Evolutionary conservation across 768 basidiomycete species (phyloP).

Genomic region (Filobasidium wieringae): DNA sequence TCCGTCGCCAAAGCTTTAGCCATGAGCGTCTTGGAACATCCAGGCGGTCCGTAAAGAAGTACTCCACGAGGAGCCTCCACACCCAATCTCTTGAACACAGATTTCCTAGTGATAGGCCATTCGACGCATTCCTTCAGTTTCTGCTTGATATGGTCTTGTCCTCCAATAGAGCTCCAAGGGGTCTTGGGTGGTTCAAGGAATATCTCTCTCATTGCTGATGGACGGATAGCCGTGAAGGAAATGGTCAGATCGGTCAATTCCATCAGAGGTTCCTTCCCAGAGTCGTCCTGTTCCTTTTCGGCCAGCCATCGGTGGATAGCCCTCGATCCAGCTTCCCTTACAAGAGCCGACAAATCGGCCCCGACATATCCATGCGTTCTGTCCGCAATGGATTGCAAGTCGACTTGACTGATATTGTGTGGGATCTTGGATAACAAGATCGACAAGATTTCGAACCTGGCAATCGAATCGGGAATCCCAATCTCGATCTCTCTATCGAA

Average conservation of each 20-base stretch:
- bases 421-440: slow-evolving; percentile 74
- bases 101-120: slow-evolving; percentile 82
- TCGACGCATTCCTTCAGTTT: slow-evolving; percentile 84
- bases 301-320: slow-evolving; percentile 76
- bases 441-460: slow-evolving; percentile 72
- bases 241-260: slow-evolving; percentile 53
- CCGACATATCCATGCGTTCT: slow-evolving; percentile 90
- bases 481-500: slow-evolving; percentile 96
- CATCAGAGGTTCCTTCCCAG: slow-evolving; percentile 34
- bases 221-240: slow-evolving; percentile 67
- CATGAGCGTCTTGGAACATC: slow-evolving; percentile 91
- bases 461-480: slow-evolving; percentile 77
- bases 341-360: slow-evolving; percentile 81
- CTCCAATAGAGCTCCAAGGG: slow-evolving; percentile 78
- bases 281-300: slow-evolving; percentile 2
- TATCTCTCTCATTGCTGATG: slow-evolving; percentile 87
- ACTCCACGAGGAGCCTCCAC: slow-evolving; percentile 81
- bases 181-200: slow-evolving; percentile 77
- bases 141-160: slow-evolving; percentile 66
- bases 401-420: slow-evolving; percentile 51
- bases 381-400: slow-evolving; percentile 57
- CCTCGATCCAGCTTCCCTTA: slow-evolving; percentile 81
- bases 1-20: slow-evolving; percentile 86
- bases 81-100: slow-evolving; percentile 74
- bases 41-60: slow-evolving; percentile 85